Percentiles rank a stretch among this genome's conserved stretches.
Conservation (phyloP, 257 asterid genomes). For the Avicennia marina region DNA sequence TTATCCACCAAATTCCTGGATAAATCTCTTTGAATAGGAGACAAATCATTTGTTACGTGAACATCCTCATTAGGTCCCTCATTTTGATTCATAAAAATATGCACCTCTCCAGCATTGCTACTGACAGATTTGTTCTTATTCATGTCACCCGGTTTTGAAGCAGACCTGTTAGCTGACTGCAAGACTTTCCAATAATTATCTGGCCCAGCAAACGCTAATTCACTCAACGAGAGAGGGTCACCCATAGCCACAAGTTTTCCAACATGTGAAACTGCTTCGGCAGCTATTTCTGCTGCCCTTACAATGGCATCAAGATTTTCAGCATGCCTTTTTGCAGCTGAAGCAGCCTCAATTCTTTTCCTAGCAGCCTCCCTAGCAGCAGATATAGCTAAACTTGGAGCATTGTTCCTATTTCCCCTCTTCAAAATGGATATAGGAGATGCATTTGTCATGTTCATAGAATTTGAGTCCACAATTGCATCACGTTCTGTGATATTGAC, state of each 20-base stretch:
- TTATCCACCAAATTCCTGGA: constrained; percentile 29
- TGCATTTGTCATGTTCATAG: constrained; percentile 37
- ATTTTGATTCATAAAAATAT: constrained; percentile 26
- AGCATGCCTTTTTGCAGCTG: constrained; percentile 92
- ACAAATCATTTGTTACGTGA: constrained; percentile 10
- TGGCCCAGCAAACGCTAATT: constrained; percentile 71
- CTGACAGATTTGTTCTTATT: constrained; percentile 23
- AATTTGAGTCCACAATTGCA: constrained; percentile 24
- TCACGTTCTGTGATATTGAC: constrained; percentile 19
- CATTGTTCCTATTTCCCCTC: constrained; percentile 42
- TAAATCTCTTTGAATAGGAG: constrained; percentile 34
- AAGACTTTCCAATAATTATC: constrained; percentile 59
- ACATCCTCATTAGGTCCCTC: constrained; percentile 39
- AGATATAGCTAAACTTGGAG: constrained; percentile 52
- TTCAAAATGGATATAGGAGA: constrained; percentile 58
- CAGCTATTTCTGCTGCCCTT: constrained; percentile 92
- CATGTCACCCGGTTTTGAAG: constrained; percentile 29
- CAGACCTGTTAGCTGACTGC: constrained; percentile 29
- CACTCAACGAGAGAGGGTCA: constrained; percentile 67
- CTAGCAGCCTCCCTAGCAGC: constrained; percentile 95
- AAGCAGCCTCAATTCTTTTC: constrained; percentile 91
- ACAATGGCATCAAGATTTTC: constrained; percentile 87
- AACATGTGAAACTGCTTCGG: constrained; percentile 93
- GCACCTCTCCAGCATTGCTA: constrained; percentile 29
- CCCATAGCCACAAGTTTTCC: constrained; percentile 85